Evolutionary conservation across 1,284 basidiomycete genomes (phyloP).

Genomic region (Flammula alnicola): DNA sequence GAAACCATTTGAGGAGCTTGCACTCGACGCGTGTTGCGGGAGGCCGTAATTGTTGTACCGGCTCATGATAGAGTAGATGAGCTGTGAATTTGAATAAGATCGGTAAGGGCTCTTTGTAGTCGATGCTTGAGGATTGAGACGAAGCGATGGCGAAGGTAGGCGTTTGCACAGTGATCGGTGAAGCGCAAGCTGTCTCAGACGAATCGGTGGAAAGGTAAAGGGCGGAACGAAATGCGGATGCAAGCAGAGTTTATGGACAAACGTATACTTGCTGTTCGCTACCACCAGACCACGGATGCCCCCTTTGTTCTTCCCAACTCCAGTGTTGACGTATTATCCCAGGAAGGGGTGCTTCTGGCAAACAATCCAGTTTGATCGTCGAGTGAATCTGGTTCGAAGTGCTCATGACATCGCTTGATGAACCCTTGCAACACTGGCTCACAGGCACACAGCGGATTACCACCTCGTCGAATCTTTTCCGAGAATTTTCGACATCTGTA

Average conservation of each 20-base stretch:
- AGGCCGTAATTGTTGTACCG: conserved; percentile 29
- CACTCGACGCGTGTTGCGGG: conserved; percentile 21
- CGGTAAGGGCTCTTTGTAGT: conserved; percentile 8
- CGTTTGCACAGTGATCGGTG: conserved; percentile 44
- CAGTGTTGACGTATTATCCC: conserved; percentile 47
- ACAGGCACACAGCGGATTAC: conserved; percentile 44
- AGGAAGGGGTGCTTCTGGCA: conserved; percentile 38
- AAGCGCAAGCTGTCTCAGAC: conserved; percentile 45
- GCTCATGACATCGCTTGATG: conserved; percentile 44
- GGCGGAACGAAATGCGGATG: conserved; percentile 47
- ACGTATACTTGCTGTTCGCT: conserved; percentile 39
- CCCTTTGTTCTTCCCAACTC: conserved; percentile 43
- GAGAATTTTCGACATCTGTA: conserved; percentile 34
- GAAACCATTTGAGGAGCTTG: conserved; percentile 21
- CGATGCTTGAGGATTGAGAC: conserved; percentile 25
- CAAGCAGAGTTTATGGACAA: conserved; percentile 38
- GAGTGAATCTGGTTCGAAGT: conserved; percentile 44
- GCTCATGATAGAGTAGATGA: conserved; percentile 31
- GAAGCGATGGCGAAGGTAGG: conserved; percentile 28
- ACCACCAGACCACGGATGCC: conserved; percentile 35
- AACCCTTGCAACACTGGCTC: conserved; percentile 44
- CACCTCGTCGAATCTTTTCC: conserved; percentile 40
- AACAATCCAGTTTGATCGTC: conserved; percentile 45
- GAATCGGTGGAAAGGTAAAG: conserved; percentile 36
- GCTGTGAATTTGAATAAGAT: conserved; percentile 23